Base-by-base conservation (phyloP, 2,329 filamentous ascomycete genomes). In the Coniochaeta sp. region DNA sequence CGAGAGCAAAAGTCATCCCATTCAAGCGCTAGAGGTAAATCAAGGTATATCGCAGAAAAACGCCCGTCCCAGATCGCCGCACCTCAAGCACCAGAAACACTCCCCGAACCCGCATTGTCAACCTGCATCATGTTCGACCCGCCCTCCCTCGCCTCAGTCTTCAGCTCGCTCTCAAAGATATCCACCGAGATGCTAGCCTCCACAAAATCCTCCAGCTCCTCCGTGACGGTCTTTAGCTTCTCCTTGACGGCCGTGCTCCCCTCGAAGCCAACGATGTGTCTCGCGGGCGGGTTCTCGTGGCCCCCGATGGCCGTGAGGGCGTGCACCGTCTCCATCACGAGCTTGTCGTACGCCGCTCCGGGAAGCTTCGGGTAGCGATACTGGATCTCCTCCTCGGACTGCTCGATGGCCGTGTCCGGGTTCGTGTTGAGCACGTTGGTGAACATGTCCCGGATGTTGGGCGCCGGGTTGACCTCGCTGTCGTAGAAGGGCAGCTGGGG, bases 201-300 rank as follows among this genome's bases (percentile, higher is more conserved):
- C 26, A 96, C 86, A 68, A 97, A 97, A 59, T 97, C 94, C 67
- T 97, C 94, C 52, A 97, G 72, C 71, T 97, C 94, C 66, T 97
- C 91, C 56, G 90, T 95, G 3, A 96, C 89, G 2, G 91, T 96
- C 73, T 95, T 96, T 52, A 99, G 73, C 71, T 97, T 97, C 71
- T 97, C 94, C 67, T 92, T 95, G 33, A 97, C 92, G 35, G 88
- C 88, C 6, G 83, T 78, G 12, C 92, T 87, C 1, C 89, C 92
- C 67, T 97, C 94, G 51, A 87, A 83, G 0, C 94, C 92, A 2
- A 97, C 91, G 61, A 97, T 96, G 65, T 97, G 92, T 28, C 94
- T 78, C 1, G 91, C 89, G 0, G 94, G 94, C 1, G 94, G 94
- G 66, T 97, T 97, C 65, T 96, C 91, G 65, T 96, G 91, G 0